These are phyloP conservation scores for Cyclostephanos tholiformis DNA, from an alignment of 108 stramenopile genomes.

Conservation along the genomic window DNA sequence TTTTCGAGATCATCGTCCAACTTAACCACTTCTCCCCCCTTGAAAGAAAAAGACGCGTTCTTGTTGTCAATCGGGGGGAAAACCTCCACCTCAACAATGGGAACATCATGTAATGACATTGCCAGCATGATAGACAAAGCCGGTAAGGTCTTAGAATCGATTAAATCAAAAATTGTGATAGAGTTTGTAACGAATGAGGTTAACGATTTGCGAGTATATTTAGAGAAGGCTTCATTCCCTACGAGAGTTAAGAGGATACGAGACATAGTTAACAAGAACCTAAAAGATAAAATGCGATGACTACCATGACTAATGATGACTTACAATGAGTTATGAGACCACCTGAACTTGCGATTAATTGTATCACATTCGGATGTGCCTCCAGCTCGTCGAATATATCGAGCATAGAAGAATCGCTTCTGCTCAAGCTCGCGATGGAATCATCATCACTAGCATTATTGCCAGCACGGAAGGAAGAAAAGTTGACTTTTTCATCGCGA, in stretches of 20 bases:
- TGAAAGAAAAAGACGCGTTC: slow-evolving; percentile 2
- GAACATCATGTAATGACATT: slow-evolving; percentile 32
- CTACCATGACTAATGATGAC: neutral
- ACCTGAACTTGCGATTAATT: slow-evolving; percentile 38
- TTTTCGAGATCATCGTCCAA: neutral
- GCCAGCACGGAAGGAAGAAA: neutral
- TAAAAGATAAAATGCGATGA: neutral
- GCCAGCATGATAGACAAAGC: slow-evolving; percentile 42
- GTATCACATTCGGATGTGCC: slow-evolving; percentile 27
- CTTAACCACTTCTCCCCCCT: neutral
- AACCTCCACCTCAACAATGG: slow-evolving; percentile 1
- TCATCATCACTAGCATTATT: slow-evolving; percentile 2
- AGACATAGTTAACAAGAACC: neutral
- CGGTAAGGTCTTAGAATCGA: slow-evolving; percentile 34
- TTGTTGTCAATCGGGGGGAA: slow-evolving; percentile 1
- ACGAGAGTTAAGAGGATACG: neutral
- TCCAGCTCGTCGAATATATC: slow-evolving; percentile 42
- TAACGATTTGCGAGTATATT: slow-evolving; percentile 2
- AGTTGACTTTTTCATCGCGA: neutral
- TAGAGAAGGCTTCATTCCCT: slow-evolving; percentile 20
- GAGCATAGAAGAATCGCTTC: neutral
- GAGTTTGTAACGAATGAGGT: slow-evolving; percentile 2
- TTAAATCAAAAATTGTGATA: slow-evolving; percentile 38
- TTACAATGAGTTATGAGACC: slow-evolving; percentile 43
- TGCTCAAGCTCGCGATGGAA: neutral